Percentiles rank a stretch among this genome's conserved stretches.
Conservation (phyloP, 2,329 filamentous ascomycete genomes). For the Endothia cerciana region DNA sequence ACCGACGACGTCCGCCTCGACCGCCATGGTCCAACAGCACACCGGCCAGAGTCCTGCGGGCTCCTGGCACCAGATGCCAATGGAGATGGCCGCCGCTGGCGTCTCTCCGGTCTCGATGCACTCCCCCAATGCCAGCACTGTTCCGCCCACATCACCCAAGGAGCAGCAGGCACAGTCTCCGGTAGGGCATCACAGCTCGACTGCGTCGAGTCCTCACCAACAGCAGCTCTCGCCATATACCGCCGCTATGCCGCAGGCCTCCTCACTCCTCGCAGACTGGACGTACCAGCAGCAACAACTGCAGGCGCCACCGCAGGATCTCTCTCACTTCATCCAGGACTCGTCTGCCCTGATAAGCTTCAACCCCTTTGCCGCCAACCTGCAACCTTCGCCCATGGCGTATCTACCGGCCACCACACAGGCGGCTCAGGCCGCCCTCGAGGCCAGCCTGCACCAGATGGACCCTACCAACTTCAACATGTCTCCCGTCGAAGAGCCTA, state of each 20-base stretch:
- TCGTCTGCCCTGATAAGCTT: constrained; percentile 57
- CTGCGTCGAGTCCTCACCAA: constrained; percentile 57
- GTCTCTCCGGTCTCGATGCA: constrained; percentile 40
- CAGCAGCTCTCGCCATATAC: constrained; percentile 58
- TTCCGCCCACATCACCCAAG: constrained; percentile 56
- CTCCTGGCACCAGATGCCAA: constrained; percentile 55
- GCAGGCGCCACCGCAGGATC: constrained; percentile 48
- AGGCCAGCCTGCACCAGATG: constrained; percentile 59
- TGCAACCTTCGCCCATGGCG: constrained; percentile 60
- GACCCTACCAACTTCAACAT: constrained; percentile 64
- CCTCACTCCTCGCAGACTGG: constrained; percentile 62
- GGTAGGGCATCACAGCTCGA: constrained; percentile 46
- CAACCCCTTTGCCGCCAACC: constrained; percentile 54
- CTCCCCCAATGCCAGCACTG: constrained; percentile 46
- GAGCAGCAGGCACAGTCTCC: constrained; percentile 54
- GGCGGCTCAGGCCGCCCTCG: constrained; percentile 65
- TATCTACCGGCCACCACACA: constrained; percentile 67
- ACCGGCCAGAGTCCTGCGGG: constrained; percentile 45
- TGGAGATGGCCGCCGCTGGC: constrained; percentile 48
- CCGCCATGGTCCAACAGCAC: constrained; percentile 36
- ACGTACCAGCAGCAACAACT: constrained; percentile 52
- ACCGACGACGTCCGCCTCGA: constrained; percentile 41
- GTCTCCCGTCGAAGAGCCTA: constrained; percentile 58
- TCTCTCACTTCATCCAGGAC: constrained; percentile 61
- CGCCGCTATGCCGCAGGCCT: constrained; percentile 52